Percentiles rank a stretch among this genome's conserved stretches.
phyloP scores from a whole-genome alignment of 1,139 yeast species.

The Arxiozyma heterogenica region DNA sequence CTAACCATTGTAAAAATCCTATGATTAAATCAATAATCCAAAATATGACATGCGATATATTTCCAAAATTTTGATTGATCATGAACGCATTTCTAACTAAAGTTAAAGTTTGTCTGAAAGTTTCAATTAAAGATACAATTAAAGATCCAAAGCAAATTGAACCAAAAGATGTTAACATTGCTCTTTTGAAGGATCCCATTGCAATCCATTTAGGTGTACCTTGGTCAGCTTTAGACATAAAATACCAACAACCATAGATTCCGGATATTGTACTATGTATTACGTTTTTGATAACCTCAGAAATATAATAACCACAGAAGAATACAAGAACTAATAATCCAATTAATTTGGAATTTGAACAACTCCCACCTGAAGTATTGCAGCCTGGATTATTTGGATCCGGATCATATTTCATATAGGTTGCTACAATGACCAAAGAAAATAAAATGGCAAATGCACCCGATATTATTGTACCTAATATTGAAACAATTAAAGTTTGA shows the following conservation, averaged over 20 bases:
- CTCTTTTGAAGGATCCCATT: constrained; percentile 69
- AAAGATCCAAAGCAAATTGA: constrained; percentile 84
- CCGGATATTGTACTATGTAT: constrained; percentile 82
- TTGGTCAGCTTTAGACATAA: constrained; percentile 63
- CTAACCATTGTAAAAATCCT: constrained; percentile 66
- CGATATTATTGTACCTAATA: constrained; percentile 55
- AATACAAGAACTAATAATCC: constrained; percentile 61
- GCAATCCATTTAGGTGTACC: constrained; percentile 81
- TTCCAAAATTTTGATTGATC: constrained; percentile 40
- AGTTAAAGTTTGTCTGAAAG: constrained; percentile 37
- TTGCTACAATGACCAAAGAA: constrained; percentile 50
- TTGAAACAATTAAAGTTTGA: constrained; percentile 54
- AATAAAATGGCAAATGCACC: constrained; percentile 60
- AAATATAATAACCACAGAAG: constrained; percentile 70
- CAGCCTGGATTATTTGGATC: constrained; percentile 41
- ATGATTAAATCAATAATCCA: constrained; percentile 53
- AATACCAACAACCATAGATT: constrained; percentile 87
- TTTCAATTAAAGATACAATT: constrained; percentile 67
- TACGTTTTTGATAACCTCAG: background rate
- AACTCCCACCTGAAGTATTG: constrained; percentile 49
- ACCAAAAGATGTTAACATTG: constrained; percentile 81
- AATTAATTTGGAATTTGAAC: constrained; percentile 58
- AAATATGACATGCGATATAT: constrained; percentile 48
- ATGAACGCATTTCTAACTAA: constrained; percentile 40
- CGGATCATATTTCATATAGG: constrained; percentile 64